Conservation (phyloP, 1,139 yeast species). For the Lodderomyces pseudojiufengensis region DNA sequence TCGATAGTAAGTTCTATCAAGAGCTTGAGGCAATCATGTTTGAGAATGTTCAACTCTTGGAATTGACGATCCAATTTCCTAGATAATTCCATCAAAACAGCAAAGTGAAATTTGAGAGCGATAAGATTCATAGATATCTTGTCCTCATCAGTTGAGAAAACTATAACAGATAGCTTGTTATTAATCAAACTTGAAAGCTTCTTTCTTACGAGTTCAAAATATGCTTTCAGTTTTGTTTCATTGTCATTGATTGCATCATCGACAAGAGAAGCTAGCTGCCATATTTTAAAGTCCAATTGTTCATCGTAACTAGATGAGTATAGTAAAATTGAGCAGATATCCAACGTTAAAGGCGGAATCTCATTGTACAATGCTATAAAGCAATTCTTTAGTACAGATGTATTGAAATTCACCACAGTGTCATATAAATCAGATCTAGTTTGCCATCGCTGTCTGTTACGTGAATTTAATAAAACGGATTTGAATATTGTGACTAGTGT, state of each 20-base stretch:
- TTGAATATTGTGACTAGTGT: slow-evolving; percentile 37
- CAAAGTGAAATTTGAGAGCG: slow-evolving; percentile 31
- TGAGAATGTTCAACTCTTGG: slow-evolving; percentile 11
- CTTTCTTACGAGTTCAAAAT: slow-evolving; percentile 15
- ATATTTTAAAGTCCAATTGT: slow-evolving; percentile 8
- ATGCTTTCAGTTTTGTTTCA: slow-evolving; percentile 7
- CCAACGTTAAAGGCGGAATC: slow-evolving; percentile 30
- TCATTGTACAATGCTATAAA: slow-evolving; percentile 32
- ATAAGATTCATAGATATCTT: slow-evolving; percentile 25
- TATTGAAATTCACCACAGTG: slow-evolving; percentile 22
- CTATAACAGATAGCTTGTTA: slow-evolving; percentile 20
- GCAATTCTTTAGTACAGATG: slow-evolving; percentile 24
- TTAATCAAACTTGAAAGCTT: slow-evolving; percentile 27
- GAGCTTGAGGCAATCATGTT: slow-evolving; percentile 13
- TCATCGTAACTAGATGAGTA: slow-evolving; percentile 15
- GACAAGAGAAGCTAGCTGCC: slow-evolving; percentile 2
- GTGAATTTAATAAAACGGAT: slow-evolving; percentile 16
- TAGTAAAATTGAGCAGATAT: slow-evolving; percentile 24
- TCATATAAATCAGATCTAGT: slow-evolving; percentile 22
- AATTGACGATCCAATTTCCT: slow-evolving; percentile 8
- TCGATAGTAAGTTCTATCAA: slow-evolving; percentile 19
- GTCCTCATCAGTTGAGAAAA: slow-evolving; percentile 33
- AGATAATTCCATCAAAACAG: slow-evolving; percentile 19
- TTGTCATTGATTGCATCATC: not conserved
- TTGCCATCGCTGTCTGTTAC: slow-evolving; percentile 19